Percentiles rank a stretch among this genome's conserved stretches.
Conservation (phyloP, 768 basidiomycete genomes). For the Russula brevipes region DNA sequence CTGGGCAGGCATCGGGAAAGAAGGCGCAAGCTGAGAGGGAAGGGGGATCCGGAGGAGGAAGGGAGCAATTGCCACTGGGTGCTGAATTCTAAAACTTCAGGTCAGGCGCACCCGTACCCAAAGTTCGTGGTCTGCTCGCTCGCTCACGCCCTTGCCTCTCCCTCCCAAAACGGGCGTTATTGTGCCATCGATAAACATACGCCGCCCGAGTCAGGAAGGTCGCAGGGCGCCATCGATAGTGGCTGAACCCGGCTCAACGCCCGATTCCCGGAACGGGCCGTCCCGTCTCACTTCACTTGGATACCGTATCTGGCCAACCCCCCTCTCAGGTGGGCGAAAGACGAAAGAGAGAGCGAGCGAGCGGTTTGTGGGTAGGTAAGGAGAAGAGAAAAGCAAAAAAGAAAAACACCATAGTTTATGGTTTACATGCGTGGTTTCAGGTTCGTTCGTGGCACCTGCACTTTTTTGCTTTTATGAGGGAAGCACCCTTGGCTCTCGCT, state of each 20-base stretch:
- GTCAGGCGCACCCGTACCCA: neutral
- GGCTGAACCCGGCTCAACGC: conserved; percentile 1
- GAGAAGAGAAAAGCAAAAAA: too few relatives aligned
- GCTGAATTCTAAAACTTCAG: conserved; percentile 6
- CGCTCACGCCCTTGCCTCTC: neutral
- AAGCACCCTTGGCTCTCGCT: too few relatives aligned
- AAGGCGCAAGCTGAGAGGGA: too few relatives aligned
- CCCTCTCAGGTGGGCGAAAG: too few relatives aligned
- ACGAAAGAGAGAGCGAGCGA: too few relatives aligned
- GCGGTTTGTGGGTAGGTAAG: too few relatives aligned
- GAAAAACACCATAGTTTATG: too few relatives aligned
- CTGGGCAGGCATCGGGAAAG: too few relatives aligned
- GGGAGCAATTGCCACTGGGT: conserved; percentile 1
- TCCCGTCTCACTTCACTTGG: neutral
- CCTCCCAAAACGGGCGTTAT: neutral
- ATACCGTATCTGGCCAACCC: neutral
- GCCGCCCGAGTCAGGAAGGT: neutral
- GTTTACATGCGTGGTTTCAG: too few relatives aligned
- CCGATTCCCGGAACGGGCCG: conserved; percentile 5
- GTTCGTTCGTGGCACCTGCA: too few relatives aligned
- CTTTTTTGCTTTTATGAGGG: too few relatives aligned
- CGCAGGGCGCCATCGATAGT: conserved; percentile 8
- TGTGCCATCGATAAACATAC: conserved; percentile 11
- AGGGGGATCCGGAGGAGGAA: too few relatives aligned
- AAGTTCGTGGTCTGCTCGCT: neutral